Evolutionary conservation across 1,139 yeast genomes (phyloP).

Genomic region (Geotrichum klebahnii): DNA sequence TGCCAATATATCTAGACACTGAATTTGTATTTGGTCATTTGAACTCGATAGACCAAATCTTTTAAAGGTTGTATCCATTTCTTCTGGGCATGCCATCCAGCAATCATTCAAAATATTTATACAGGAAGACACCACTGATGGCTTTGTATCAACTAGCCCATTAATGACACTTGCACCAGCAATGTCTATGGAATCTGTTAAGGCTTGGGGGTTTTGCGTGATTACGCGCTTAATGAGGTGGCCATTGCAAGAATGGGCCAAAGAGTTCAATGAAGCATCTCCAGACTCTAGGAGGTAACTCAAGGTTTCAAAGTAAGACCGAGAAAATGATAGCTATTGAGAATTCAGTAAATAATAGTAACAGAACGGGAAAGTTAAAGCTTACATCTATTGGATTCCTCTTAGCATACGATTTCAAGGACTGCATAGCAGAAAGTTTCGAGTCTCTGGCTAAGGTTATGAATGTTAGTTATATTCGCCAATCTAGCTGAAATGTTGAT

Average conservation of each 20-base stretch:
- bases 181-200: slow-evolving; percentile 48
- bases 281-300: slow-evolving; percentile 46
- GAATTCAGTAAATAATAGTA: slow-evolving; percentile 41
- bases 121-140: slow-evolving; percentile 48
- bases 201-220: slow-evolving; percentile 60
- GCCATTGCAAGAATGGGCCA: slow-evolving; percentile 64
- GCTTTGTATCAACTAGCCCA: slow-evolving; percentile 49
- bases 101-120: slow-evolving; percentile 58
- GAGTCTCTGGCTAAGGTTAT: slow-evolving; percentile 12
- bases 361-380: slow-evolving; percentile 25
- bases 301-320: slow-evolving; percentile 51
- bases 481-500: background rate
- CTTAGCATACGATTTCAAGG: slow-evolving; percentile 66
- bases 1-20: slow-evolving; percentile 42
- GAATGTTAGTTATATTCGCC: background rate
- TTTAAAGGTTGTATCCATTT: slow-evolving; percentile 50
- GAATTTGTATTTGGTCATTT: slow-evolving; percentile 44
- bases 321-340: slow-evolving; percentile 33
- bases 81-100: slow-evolving; percentile 60
- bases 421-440: slow-evolving; percentile 47
- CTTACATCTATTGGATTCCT: slow-evolving; percentile 55
- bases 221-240: slow-evolving; percentile 73
- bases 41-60: slow-evolving; percentile 51
- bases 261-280: slow-evolving; percentile 44
- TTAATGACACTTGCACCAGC: slow-evolving; percentile 58